Evolutionary conservation across 192 early-diverging fungal genomes (phyloP).

Genomic region (Backusella luteola): DNA sequence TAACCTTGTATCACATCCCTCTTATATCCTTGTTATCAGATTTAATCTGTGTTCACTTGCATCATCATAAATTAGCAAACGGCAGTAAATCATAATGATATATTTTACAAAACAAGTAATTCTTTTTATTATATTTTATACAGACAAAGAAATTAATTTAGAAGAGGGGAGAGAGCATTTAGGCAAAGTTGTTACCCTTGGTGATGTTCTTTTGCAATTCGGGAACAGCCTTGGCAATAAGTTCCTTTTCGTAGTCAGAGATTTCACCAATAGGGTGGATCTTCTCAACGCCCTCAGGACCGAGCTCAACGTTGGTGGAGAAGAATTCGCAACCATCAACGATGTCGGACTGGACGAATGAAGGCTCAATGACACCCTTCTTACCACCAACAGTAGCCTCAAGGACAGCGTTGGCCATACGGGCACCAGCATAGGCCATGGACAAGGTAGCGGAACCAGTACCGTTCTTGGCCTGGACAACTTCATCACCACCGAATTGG

Average conservation of each 20-base stretch:
- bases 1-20: not conserved
- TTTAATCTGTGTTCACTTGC: too few relatives aligned
- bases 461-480: constrained; percentile 99
- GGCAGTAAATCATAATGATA: too few relatives aligned
- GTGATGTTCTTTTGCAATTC: constrained; percentile 93
- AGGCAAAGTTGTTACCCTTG: constrained; percentile 63
- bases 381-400: constrained; percentile 74
- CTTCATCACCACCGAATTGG: constrained; percentile 99
- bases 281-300: constrained; percentile 84
- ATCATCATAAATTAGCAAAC: not conserved
- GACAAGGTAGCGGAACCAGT: constrained; percentile 87
- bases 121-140: constrained; percentile 5
- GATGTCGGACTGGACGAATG: constrained; percentile 76
- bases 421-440: constrained; percentile 88
- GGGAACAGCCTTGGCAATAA: constrained; percentile 80
- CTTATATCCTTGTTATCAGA: not conserved
- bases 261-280: constrained; percentile 79
- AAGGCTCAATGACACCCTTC: constrained; percentile 87
- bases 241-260: constrained; percentile 83
- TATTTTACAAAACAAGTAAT: not conserved
- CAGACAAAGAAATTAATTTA: not conserved
- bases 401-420: constrained; percentile 89
- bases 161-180: not conserved
- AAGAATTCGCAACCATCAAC: constrained; percentile 68
- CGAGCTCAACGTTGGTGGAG: constrained; percentile 77